Percentiles rank a stretch among this genome's conserved stretches.
Evolutionary conservation across 1,284 basidiomycete genomes (phyloP).

Genomic region (Cutaneotrichosporon spelunceum): DNA sequence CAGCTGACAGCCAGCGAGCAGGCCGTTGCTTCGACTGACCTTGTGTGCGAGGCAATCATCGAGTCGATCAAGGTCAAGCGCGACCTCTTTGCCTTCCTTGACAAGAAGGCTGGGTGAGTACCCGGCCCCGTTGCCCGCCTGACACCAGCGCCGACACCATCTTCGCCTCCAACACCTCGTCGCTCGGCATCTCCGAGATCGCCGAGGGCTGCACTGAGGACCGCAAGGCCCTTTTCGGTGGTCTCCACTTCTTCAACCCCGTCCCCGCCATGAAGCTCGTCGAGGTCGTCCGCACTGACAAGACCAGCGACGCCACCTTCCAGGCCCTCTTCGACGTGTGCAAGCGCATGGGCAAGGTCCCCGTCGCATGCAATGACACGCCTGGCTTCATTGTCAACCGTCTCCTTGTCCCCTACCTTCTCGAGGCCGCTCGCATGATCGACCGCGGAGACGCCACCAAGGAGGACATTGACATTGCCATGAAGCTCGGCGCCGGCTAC

Average conservation of each 20-base stretch:
- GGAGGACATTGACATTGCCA: slow-evolving; percentile 60
- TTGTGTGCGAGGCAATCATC: slow-evolving; percentile 61
- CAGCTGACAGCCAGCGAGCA: slow-evolving; percentile 33
- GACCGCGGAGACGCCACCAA: slow-evolving; percentile 59
- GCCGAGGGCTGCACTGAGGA: slow-evolving; percentile 49
- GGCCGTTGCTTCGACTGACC: slow-evolving; percentile 55
- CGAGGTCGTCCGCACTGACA: slow-evolving; percentile 56
- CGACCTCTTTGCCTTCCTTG: slow-evolving; percentile 57
- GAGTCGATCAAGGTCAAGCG: slow-evolving; percentile 59
- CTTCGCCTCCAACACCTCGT: slow-evolving; percentile 60
- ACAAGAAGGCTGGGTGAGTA: slow-evolving; percentile 53
- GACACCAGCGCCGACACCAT: slow-evolving; percentile 39
- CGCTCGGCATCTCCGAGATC: slow-evolving; percentile 56
- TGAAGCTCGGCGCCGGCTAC: slow-evolving; percentile 60
- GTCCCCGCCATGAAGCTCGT: slow-evolving; percentile 59
- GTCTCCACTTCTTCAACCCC: slow-evolving; percentile 59
- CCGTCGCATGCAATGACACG: slow-evolving; percentile 59
- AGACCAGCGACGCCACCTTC: slow-evolving; percentile 55
- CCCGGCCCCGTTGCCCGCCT: background rate
- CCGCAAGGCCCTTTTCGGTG: slow-evolving; percentile 53
- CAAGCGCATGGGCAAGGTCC: slow-evolving; percentile 56
- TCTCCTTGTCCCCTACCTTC: slow-evolving; percentile 57
- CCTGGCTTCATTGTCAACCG: slow-evolving; percentile 59
- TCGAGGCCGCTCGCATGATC: slow-evolving; percentile 59
- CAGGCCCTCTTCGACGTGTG: slow-evolving; percentile 55